Evolutionary conservation across 129 eudicot species (phyloP), one percentile per base, ranked within the genome.

Genomic region (Tagetes erecta): DNA sequence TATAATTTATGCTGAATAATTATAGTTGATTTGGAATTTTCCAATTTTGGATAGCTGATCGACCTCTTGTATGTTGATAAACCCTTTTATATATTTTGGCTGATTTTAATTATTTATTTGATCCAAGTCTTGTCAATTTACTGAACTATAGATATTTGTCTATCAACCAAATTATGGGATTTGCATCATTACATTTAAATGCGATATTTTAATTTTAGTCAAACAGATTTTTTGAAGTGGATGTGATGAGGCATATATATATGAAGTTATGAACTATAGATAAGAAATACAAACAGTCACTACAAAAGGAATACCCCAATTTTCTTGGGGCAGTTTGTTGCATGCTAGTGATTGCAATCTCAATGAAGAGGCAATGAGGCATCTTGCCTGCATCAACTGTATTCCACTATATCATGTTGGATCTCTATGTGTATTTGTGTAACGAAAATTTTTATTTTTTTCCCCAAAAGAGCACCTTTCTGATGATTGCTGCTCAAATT

Each of bases 401-500:
- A 44, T 44, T 10, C 13, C 52, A 47, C 52, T 47, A 47, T 27
- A 20, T 67, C 71, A 14, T 63, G 14, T 44, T 12, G 10, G 55
- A 67, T 44, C 38, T 67, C 35, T 33, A 1, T 10, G 3, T 4
- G 38, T 27, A 67, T 44, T 47, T 47, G 52, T 10, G 33, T 33
- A 67, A 42, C 6, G 44, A 3, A 13, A 67, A 8, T 27, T 30
- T 2, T 67, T 44, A 14, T 30, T 2, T 67, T 44, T 47, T 67
- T 57, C 2, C 7, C 63, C 13, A 67, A 67, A 27, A 67, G 9
- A 44, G 52, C 52, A 47, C 56, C 38, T 30, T 68, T 31, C 35
- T 38, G 73, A 33, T 12, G 57, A 68, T 33, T 49, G 45, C 73
- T 69, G 45, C 31, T 60, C 60, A 69, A 6, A 58, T 31, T 58